Evolutionary conservation across 306 rosid genomes (phyloP).

Genomic region (Prunus davidiana): DNA sequence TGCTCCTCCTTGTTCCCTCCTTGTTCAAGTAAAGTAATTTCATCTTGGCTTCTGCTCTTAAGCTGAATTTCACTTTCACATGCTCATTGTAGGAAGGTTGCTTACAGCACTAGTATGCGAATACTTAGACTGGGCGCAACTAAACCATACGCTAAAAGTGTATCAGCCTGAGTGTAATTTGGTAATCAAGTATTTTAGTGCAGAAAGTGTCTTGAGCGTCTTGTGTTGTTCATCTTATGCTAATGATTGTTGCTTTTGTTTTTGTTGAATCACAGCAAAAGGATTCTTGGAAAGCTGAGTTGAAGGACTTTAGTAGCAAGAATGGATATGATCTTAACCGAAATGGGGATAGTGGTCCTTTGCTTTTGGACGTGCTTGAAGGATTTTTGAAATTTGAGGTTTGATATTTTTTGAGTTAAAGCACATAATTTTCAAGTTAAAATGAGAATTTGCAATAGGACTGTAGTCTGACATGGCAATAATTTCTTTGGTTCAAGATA

Average conservation of each 20-base stretch:
- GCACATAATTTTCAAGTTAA: neutral
- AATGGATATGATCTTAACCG: constrained; percentile 95
- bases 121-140: constrained; percentile 97
- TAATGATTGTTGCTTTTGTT: constrained; percentile 3
- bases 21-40: neutral
- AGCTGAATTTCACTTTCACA: constrained; percentile 8
- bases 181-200: constrained; percentile 46
- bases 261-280: constrained; percentile 61
- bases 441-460: neutral
- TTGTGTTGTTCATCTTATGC: neutral
- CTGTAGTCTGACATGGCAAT: neutral
- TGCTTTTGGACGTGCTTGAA: constrained; percentile 96
- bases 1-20: neutral
- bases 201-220: neutral
- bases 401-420: constrained; percentile 20
- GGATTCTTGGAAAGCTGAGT: constrained; percentile 89
- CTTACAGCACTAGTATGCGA: constrained; percentile 89
- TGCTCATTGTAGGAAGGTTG: constrained; percentile 70
- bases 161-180: constrained; percentile 95
- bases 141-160: constrained; percentile 86
- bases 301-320: constrained; percentile 87
- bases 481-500: neutral
- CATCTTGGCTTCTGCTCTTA: neutral
- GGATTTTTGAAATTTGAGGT: constrained; percentile 99
- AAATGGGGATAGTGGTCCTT: constrained; percentile 87